Evolutionary conservation across 1,139 yeast genomes (phyloP).

Genomic region (Chernovozyma aurita): DNA sequence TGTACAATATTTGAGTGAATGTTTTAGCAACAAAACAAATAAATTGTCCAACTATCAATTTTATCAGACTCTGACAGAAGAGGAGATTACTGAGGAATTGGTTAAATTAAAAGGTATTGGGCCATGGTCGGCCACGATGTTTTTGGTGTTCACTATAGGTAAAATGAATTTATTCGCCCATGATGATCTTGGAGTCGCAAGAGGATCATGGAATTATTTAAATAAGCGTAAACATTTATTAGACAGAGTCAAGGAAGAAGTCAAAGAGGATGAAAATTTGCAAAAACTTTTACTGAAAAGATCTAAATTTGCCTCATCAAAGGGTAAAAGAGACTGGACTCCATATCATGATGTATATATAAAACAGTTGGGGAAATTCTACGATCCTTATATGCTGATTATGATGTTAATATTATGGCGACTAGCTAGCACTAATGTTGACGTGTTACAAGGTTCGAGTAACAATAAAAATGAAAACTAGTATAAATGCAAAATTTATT

Average conservation of each 20-base stretch:
- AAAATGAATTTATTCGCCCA: slow-evolving; percentile 69
- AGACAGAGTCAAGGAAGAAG: slow-evolving; percentile 33
- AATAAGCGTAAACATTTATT: slow-evolving; percentile 50
- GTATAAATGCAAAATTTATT: background rate
- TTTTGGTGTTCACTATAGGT: slow-evolving; percentile 63
- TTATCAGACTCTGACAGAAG: slow-evolving; percentile 30
- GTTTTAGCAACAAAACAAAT: slow-evolving; percentile 39
- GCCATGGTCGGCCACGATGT: slow-evolving; percentile 90
- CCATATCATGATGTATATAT: slow-evolving; percentile 59
- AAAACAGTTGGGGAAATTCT: slow-evolving; percentile 51
- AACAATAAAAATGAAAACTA: slow-evolving; percentile 3
- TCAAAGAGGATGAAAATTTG: slow-evolving; percentile 24
- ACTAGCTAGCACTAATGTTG: slow-evolving; percentile 54
- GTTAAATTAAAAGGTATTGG: slow-evolving; percentile 76
- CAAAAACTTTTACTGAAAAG: slow-evolving; percentile 27
- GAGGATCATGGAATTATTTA: slow-evolving; percentile 70
- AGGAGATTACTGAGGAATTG: slow-evolving; percentile 52
- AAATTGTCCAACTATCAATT: slow-evolving; percentile 37
- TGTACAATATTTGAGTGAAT: slow-evolving; percentile 55
- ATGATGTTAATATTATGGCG: slow-evolving; percentile 78
- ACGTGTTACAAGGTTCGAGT: slow-evolving; percentile 29
- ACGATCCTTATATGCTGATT: slow-evolving; percentile 63
- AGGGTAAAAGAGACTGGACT: slow-evolving; percentile 51
- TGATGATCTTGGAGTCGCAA: slow-evolving; percentile 79
- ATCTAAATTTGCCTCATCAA: slow-evolving; percentile 33